These are phyloP conservation scores for Epithemia pelagica DNA, from an alignment of 108 stramenopile species.

Conservation along the genomic window DNA sequence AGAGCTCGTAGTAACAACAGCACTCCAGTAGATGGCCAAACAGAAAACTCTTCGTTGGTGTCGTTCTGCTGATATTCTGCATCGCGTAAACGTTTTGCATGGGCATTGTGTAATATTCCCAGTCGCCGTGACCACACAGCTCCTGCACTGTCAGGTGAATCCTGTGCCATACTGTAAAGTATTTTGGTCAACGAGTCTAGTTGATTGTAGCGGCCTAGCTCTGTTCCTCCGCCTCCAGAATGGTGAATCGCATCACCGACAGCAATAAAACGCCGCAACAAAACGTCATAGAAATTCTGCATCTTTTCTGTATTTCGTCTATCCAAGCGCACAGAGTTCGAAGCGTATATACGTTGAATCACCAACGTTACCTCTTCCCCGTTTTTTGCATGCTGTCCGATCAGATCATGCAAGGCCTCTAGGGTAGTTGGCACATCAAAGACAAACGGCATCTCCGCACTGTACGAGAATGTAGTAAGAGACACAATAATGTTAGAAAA, in stretches of 20 bases:
- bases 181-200: constrained; percentile 58
- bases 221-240: constrained; percentile 68
- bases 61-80: constrained; percentile 42
- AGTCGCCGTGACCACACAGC: constrained; percentile 79
- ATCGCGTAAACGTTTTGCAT: constrained; percentile 82
- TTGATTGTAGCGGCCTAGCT: constrained; percentile 67
- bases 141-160: constrained; percentile 75
- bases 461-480: constrained; percentile 16
- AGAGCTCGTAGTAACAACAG: constrained; percentile 75
- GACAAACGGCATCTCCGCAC: constrained; percentile 82
- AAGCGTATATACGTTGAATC: constrained; percentile 72
- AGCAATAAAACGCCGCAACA: constrained; percentile 81
- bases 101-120: constrained; percentile 77
- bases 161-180: constrained; percentile 77
- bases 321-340: constrained; percentile 79
- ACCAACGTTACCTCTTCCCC: constrained; percentile 75
- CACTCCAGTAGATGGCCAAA: constrained; percentile 85
- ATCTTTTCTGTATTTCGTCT: constrained; percentile 83
- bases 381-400: constrained; percentile 67
- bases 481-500: not conserved
- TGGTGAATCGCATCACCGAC: constrained; percentile 77
- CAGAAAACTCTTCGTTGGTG: constrained; percentile 41
- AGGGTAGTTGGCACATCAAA: constrained; percentile 87
- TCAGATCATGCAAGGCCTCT: constrained; percentile 83
- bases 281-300: constrained; percentile 93